Evolutionary conservation across 306 rosid genomes (phyloP), one percentile per base, ranked within the genome.

Genomic region (Castanospermum australe): DNA sequence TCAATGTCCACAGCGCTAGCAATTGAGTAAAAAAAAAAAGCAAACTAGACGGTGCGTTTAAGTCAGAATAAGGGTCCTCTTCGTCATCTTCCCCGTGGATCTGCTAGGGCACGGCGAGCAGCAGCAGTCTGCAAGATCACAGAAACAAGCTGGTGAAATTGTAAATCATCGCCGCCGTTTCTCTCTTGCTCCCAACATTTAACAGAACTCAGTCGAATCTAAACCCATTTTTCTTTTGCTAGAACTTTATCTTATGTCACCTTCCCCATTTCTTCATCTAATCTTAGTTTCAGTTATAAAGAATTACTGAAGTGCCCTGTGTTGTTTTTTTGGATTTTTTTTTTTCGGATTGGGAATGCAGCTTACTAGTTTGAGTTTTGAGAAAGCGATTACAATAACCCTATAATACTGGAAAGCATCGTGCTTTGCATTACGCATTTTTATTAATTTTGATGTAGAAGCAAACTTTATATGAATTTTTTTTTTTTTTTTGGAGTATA

Each of bases 91-190:
- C 67, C 10, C 2, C 38, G 33, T 15, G 38, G 4, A 13, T 71
- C 57, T 57, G 71, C n/a, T 75, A 67, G 77, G 77, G 70, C 56
- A 75, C 57, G 5, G 50, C 38, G 18, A 42, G 35, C 47, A 18
- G 61, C 50, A 17, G 24, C 24, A 59, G 35, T 68, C 54, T 21
- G 65, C 71, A 69, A 62, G 5, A 28, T 1, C 39, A 20, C 3
- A 17, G 76, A 52, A 71, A 5, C 48, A 25, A 25, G 9, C 21
- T 32, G 62, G 36, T 73, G 5, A 18, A 44, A 51, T 44, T 21
- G 10, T 17, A 15, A 32, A n/a, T 17, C 8, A 4, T 55, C 17
- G 38, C 39, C 38, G 10, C 51, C 62, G 33, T 60, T 67, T 62
- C 15, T 17, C 38, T 66, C 32, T 24, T 3, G 2, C 21, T 15